phyloP scores from a whole-genome alignment of 345 rosid species.

The Nephelium lappaceum region DNA sequence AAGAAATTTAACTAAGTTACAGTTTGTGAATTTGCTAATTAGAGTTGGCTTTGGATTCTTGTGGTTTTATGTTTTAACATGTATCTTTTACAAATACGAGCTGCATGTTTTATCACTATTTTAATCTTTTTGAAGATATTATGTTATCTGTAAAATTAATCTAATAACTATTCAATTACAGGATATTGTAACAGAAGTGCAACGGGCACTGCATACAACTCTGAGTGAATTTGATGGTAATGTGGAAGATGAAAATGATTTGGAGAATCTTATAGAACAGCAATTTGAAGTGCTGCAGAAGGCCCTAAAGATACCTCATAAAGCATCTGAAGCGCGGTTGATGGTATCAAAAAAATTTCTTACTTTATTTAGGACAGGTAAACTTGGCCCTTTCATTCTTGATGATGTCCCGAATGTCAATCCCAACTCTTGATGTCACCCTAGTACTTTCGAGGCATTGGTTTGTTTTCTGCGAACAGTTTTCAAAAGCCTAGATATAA shows the following conservation, averaged over 20 bases:
- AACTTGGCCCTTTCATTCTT: conserved; percentile 82
- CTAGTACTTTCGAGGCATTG: not conserved
- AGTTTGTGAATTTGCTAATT: not conserved
- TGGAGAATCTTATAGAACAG: conserved; percentile 77
- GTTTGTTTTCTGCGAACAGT: not conserved
- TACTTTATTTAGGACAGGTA: conserved; percentile 82
- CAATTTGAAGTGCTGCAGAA: conserved; percentile 78
- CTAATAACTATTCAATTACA: conserved; percentile 20
- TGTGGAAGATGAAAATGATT: conserved; percentile 69
- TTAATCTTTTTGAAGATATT: not conserved
- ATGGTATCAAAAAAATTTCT: conserved; percentile 95
- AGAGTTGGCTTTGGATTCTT: not conserved
- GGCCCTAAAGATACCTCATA: conserved; percentile 74
- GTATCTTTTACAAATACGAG: not conserved
- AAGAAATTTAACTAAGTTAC: not conserved
- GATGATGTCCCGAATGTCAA: conserved; percentile 72
- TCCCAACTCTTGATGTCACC: not conserved
- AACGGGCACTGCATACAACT: conserved; percentile 49
- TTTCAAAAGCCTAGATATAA: not conserved
- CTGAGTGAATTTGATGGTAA: conserved; percentile 71
- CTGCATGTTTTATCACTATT: not conserved
- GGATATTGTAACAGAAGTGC: conserved; percentile 72
- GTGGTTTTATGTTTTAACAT: too few species aligned
- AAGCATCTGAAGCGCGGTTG: conserved; percentile 73
- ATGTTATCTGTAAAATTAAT: not conserved